A percentile compares a stretch with the other conserved stretches of the same genome.
These are phyloP conservation scores for Ophiosphaerella narmari DNA, from an alignment of 2,329 filamentous ascomycete genomes.

Conservation along the genomic window DNA sequence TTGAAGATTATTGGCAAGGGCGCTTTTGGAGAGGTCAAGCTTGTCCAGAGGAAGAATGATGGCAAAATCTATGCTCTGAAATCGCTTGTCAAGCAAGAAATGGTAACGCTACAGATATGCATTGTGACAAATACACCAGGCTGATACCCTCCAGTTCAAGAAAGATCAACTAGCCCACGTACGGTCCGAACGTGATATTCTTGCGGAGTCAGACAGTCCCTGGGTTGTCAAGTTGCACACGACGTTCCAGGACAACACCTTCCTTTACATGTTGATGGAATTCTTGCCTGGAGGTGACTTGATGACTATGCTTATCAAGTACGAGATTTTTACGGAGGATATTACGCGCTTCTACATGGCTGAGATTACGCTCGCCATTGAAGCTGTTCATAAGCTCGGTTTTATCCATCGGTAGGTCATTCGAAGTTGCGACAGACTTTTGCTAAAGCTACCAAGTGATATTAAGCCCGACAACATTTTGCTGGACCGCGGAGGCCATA, in stretches of 20 bases:
- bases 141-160: constrained; percentile 68
- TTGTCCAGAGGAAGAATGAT: constrained; percentile 94
- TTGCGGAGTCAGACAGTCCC: constrained; percentile 98
- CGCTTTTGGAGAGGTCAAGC: constrained; percentile 96
- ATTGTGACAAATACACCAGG: background rate
- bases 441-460: constrained; percentile 65
- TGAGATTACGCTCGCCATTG: constrained; percentile 96
- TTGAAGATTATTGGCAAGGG: constrained; percentile 99
- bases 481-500: constrained; percentile 90
- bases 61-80: constrained; percentile 98
- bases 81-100: constrained; percentile 96
- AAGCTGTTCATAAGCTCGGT: constrained; percentile 95
- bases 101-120: constrained; percentile 56
- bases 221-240: constrained; percentile 99
- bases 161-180: constrained; percentile 98
- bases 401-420: constrained; percentile 89
- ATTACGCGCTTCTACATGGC: constrained; percentile 99
- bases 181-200: constrained; percentile 93
- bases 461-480: constrained; percentile 99
- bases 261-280: constrained; percentile 99
- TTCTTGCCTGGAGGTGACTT: constrained; percentile 96
- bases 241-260: constrained; percentile 95
- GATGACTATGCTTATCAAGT: constrained; percentile 99
- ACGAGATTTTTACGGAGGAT: constrained; percentile 98
- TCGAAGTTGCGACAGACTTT: background rate